A percentile compares a stretch with the other conserved stretches of the same genome.
These are phyloP conservation scores for Colletotrichum lupini DNA, from an alignment of 2,329 filamentous ascomycete species.

Conservation along the genomic window DNA sequence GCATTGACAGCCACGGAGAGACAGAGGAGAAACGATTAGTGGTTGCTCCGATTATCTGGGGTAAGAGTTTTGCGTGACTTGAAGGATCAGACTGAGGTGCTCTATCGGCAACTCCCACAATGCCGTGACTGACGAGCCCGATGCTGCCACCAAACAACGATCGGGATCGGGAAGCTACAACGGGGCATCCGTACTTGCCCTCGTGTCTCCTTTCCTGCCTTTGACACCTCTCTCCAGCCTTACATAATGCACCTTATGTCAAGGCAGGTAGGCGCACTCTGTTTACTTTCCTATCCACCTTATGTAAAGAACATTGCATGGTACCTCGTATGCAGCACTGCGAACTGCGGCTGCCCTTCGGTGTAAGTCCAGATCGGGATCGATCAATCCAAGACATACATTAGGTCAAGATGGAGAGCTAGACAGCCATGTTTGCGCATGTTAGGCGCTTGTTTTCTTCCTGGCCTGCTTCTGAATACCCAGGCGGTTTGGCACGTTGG, in stretches of 20 bases:
- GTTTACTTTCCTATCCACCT: not conserved
- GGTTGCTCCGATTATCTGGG: not conserved
- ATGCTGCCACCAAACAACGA: slow-evolving; percentile 22
- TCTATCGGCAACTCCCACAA: not conserved
- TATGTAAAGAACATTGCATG: not conserved
- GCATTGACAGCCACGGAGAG: not conserved
- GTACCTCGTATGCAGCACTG: not conserved
- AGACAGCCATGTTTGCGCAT: too few relatives aligned
- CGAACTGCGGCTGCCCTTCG: not conserved
- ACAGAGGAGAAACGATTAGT: not conserved
- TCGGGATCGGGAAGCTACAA: slow-evolving; percentile 17
- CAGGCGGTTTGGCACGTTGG: not conserved
- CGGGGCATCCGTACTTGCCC: not conserved
- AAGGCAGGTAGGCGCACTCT: not conserved
- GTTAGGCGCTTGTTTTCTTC: not conserved
- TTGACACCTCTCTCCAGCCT: too few relatives aligned
- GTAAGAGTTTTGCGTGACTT: not conserved
- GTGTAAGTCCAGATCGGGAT: not conserved
- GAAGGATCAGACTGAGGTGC: not conserved
- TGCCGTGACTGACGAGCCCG: not conserved
- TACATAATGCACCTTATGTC: too few relatives aligned
- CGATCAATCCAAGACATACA: not conserved
- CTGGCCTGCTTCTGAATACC: not conserved
- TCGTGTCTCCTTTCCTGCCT: not conserved
- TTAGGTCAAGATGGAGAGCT: not conserved